Evolutionary conservation across 2,329 filamentous ascomycete genomes (phyloP), one percentile per base, ranked within the genome.

Genomic region (Ophiostoma ulmi): DNA sequence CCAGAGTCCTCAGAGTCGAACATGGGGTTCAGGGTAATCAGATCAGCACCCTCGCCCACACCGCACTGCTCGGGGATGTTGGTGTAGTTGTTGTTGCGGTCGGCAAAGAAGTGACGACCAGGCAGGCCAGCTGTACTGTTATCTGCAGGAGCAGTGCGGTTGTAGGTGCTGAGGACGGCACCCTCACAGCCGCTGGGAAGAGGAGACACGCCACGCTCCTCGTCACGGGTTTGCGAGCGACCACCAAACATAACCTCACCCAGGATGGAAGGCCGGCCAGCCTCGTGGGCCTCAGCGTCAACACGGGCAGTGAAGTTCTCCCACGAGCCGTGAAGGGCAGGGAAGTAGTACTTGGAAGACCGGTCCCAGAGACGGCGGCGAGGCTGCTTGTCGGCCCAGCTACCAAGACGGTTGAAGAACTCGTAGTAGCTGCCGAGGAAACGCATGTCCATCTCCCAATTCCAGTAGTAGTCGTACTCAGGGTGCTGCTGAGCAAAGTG

Each of bases 301-400:
- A 92, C 89, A 76, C 87, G 84, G 20, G 85, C 81, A 10, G 84
- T 87, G 77, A 93, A 93, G 76, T 93, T 88, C 55, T 90, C 86
- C 89, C 89, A 93, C 38, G 82, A 82, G 39, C 90, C 90, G 75
- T 93, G 91, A 44, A 88, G 82, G 0, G 82, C 81, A 0, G 91
- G 91, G 10, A 93, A 87, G 77, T 93, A 94, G 80, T 93, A 94
- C 73, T 90, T 88, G 35, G 88, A 85, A 68, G 88, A 90, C 67
- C 91, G 87, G 78, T 94, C 91, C 91, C 91, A 94, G 11, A 93
- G 82, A n/a, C 88, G 87, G 72, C 87, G 86, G 38, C 91, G 86
- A 1, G 89, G 87, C 77, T 94, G 91, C 67, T 86, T 78, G 71
- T 84, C 84, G 1, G 89, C 87, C 88, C 91, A 94, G 65, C 83